Evolutionary conservation across 2,329 filamentous ascomycete species (phyloP), one percentile per base, ranked within the genome.

Genomic region (Aspergillus unguis): DNA sequence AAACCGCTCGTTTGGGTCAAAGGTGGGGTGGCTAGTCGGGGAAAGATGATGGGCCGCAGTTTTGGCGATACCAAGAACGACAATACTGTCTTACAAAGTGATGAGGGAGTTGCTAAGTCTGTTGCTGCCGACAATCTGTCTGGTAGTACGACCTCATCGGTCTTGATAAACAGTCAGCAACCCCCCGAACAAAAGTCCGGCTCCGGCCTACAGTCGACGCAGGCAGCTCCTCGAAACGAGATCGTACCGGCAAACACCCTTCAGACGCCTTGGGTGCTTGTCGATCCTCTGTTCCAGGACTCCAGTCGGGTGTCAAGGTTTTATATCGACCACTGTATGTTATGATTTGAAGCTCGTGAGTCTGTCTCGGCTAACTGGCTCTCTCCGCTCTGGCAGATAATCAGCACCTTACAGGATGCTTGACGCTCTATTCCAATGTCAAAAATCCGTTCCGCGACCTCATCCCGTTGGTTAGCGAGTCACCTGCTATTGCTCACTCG

Each of bases 31-130:
- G 72, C 72, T 25, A 75, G 72, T 59, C 72, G 72, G 33, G 72
- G 72, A 25, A 75, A 73, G 63, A 74, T 80, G 77, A 79, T 79
- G 75, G 78, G 78, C n/a, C 75, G 75, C 61, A 75, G 74, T 26
- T 80, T 76, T 59, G 71, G 75, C 50, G 75, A 77, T 52, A 58
- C 64, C 37, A 63, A 58, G 54, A 25, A 38, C n/a, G 37, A 37
- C 26, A 23, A 50, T 9, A 31, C 40, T 10, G 41, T 48, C 6
- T 26, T 29, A 38, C 46, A 40, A 5, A 32, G 11, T n/a, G 5
- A 6, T 45, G 40, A 43, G 17, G 17, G 31, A 26, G 4, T n/a
- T 27, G 23, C 26, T 37, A 17, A 36, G 31, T 6, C 4, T 5
- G 17, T 29, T 25, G 17, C 32, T 23, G 29, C 32, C 31, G 17